Evolutionary conservation across 495 filamentous ascomycete species (phyloP), one percentile per base, ranked within the genome.

Genomic region (Polyplosphaeria fusca): DNA sequence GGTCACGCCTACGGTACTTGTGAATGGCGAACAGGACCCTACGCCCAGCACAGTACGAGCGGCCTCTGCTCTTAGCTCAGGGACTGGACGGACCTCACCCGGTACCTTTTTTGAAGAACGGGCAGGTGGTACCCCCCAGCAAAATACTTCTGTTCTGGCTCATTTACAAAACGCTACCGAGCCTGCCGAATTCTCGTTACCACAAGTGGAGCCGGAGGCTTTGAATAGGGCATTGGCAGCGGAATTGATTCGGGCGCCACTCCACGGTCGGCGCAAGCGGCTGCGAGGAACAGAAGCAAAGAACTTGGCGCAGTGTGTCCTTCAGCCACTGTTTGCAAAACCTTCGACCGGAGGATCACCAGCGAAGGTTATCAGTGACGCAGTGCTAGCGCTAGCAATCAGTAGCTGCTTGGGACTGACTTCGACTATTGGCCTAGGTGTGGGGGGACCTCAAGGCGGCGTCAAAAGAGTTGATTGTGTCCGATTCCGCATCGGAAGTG

Each of bases 1-100:
- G 18, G 88, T 88, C 0, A 92, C 88, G 0, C 88, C 88, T 0
- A 78, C 81, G 9, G 69, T 89, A 0, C 75, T 86, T 53, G 73
- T 91, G 0, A 91, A 89, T 58, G 87, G 86, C 2, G 78, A 81
- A 19, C 74, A 71, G 27, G 69, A 74, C 30, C 43, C 51, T 5
- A 47, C 38, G 3, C 61, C 64, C 5, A 60, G 27, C 42, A 38
- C 48, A 3, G 35, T 35, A 16, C 45, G 58, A 9, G 47, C 59
- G 35, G 63, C 67, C 0, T 68, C 74, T 9, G 47, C 60, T 3
- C 45, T 64, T 5, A 69, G 47, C 65, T 64, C n/a, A 60, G 69
- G 23, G 59, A 67, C 25, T 60, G 68, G 18, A 47, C 68, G 19
- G 62, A 65, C 27, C 52, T 70, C 40, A 53, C 67, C 22, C 58